These are phyloP conservation scores for Aspergillus diversus DNA, from an alignment of 495 filamentous ascomycete genomes.

Conservation along the genomic window DNA sequence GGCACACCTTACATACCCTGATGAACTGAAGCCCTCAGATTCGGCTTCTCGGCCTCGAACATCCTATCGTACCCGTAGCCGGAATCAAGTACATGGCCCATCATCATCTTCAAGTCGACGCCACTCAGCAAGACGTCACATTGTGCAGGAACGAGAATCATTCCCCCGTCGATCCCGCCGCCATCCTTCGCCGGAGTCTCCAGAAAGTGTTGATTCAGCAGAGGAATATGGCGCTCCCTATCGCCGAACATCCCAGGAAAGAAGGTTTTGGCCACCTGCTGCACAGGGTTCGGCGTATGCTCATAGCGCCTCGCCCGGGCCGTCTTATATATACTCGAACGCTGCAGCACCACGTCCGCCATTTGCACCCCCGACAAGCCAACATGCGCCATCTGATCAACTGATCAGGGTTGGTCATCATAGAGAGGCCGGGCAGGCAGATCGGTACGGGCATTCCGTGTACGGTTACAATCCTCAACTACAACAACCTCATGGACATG, in stretches of 20 bases:
- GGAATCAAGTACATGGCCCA: conserved; percentile 44
- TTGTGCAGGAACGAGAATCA: conserved; percentile 41
- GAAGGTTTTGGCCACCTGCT: conserved; percentile 40
- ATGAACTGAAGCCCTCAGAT: conserved; percentile 79
- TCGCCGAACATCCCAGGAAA: conserved; percentile 40
- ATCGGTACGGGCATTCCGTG: conserved; percentile 42
- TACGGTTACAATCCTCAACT: conserved; percentile 42
- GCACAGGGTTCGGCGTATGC: conserved; percentile 49
- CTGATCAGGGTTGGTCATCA: conserved; percentile 45
- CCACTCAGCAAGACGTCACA: conserved; percentile 45
- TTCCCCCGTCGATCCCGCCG: conserved; percentile 46
- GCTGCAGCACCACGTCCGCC: conserved; percentile 30
- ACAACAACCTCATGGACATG: conserved; percentile 36
- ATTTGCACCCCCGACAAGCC: conserved; percentile 30
- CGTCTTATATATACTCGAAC: conserved; percentile 41
- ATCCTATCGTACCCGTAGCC: conserved; percentile 43
- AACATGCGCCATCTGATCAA: conserved; percentile 43
- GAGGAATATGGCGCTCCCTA: conserved; percentile 50
- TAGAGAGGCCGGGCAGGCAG: conserved; percentile 37
- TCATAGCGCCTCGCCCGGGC: conserved; percentile 50
- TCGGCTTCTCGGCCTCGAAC: conserved; percentile 73
- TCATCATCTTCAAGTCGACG: conserved; percentile 48
- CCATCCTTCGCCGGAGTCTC: conserved; percentile 54
- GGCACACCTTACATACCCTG: conserved; percentile 53
- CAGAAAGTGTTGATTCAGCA: conserved; percentile 57